Evolutionary conservation across 1,284 basidiomycete genomes (phyloP).

Genomic region (Ceratobasidium theobromae): DNA sequence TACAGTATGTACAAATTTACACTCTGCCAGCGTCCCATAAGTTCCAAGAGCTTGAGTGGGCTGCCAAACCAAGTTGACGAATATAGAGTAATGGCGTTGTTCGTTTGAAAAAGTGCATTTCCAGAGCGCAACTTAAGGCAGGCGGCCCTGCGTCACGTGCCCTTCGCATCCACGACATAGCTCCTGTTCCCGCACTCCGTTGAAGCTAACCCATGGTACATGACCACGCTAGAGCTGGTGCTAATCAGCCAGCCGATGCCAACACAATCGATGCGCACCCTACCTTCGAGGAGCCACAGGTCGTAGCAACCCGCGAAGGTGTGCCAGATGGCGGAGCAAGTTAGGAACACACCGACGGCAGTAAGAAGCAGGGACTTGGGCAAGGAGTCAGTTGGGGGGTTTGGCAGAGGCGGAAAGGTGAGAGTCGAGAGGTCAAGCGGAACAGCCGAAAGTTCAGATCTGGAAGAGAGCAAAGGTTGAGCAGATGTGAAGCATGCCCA

Average conservation of each 20-base stretch:
- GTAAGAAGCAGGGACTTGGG: slow-evolving; percentile 64
- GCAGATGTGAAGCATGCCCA: no score
- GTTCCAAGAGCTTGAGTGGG: no score
- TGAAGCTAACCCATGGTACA: slow-evolving; percentile 35
- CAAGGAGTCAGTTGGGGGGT: slow-evolving; percentile 43
- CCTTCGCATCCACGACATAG: no score
- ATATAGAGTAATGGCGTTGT: no score
- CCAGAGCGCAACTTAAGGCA: no score
- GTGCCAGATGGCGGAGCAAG: slow-evolving; percentile 74
- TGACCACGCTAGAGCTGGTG: neutral
- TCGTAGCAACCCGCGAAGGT: slow-evolving; percentile 81
- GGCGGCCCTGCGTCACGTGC: no score
- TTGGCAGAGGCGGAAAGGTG: slow-evolving; percentile 33
- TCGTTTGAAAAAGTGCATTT: no score
- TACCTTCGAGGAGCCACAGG: slow-evolving; percentile 67
- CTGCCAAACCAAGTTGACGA: no score
- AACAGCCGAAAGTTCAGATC: no score
- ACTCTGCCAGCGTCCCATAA: no score
- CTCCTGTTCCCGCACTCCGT: slow-evolving; percentile 43
- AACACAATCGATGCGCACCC: slow-evolving; percentile 77
- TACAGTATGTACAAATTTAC: no score
- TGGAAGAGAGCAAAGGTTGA: no score
- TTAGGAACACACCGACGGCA: slow-evolving; percentile 71
- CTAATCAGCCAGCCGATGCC: slow-evolving; percentile 70
- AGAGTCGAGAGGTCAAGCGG: slow-evolving; percentile 4